phyloP scores from a whole-genome alignment of 805 yeast genomes.

The Metschnikowia lochheadii region DNA sequence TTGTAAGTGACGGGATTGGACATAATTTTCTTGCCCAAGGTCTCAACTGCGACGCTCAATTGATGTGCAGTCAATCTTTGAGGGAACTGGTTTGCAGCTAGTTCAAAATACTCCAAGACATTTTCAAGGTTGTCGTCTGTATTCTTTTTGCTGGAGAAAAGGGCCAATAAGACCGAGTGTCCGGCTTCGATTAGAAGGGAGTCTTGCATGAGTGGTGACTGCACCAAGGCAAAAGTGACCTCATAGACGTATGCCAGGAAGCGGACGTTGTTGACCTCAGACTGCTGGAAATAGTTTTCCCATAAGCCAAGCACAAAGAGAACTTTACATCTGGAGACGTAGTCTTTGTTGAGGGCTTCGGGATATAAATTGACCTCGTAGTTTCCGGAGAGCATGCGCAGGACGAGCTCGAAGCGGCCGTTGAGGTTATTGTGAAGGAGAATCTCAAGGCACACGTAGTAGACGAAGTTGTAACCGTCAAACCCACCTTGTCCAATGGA shows the following conservation, averaged over 20 bases:
- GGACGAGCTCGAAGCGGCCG: slow-evolving; percentile 15
- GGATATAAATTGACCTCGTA: slow-evolving; percentile 33
- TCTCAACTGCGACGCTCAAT: slow-evolving; percentile 52
- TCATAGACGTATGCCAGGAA: slow-evolving; percentile 27
- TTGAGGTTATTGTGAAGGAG: slow-evolving; percentile 20
- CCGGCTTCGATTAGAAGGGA: slow-evolving; percentile 50
- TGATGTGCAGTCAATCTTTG: slow-evolving; percentile 48
- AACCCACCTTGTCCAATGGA: slow-evolving; percentile 63
- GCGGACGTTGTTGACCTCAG: slow-evolving; percentile 9
- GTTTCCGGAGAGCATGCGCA: slow-evolving; percentile 29
- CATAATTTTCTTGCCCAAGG: slow-evolving; percentile 44
- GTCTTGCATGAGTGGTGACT: slow-evolving; percentile 17
- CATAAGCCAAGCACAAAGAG: slow-evolving; percentile 44
- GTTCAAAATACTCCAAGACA: slow-evolving; percentile 39
- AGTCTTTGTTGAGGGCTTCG: slow-evolving; percentile 23
- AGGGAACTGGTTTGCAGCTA: slow-evolving; percentile 57
- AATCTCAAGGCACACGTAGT: slow-evolving; percentile 46
- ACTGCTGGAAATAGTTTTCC: slow-evolving; percentile 41
- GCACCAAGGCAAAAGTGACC: slow-evolving; percentile 31
- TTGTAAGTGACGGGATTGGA: slow-evolving; percentile 21
- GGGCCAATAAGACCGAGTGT: slow-evolving; percentile 52
- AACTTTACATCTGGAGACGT: slow-evolving; percentile 35
- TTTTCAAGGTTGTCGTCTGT: slow-evolving; percentile 16
- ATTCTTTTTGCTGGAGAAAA: slow-evolving; percentile 28
- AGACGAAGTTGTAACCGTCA: slow-evolving; percentile 58